Conservation (phyloP, 352 stramenopile species). For the Globisporangium heterothallicum region DNA sequence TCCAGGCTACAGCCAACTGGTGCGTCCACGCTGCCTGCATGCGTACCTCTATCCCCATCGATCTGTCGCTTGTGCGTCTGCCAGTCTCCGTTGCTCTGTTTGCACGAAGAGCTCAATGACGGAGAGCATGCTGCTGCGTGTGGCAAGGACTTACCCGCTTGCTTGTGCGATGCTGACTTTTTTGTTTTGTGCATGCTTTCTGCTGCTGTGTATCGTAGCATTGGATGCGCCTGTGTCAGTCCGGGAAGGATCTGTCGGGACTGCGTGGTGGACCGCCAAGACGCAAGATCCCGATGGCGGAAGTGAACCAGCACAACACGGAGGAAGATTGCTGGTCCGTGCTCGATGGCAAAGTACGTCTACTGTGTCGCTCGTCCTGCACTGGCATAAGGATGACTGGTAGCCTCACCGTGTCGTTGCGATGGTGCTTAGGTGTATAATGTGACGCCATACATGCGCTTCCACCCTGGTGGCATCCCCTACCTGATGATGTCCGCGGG, state of each 20-base stretch:
- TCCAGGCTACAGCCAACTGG: slow-evolving; percentile 90
- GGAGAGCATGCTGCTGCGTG: no score
- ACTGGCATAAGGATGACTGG: no score
- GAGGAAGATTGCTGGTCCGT: slow-evolving; percentile 93
- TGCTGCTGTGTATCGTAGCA: no score
- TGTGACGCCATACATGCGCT: slow-evolving; percentile 95
- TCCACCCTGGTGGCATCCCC: slow-evolving; percentile 94
- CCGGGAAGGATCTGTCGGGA: slow-evolving; percentile 82
- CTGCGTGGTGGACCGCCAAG: slow-evolving; percentile 48
- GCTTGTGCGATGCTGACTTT: slow-evolving; percentile 5
- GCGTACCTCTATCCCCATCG: not conserved
- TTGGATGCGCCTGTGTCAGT: slow-evolving; percentile 89
- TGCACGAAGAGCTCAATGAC: not conserved
- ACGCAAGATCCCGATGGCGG: slow-evolving; percentile 66
- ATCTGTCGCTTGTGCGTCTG: not conserved
- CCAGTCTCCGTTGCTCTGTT: not conserved
- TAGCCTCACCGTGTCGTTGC: not conserved
- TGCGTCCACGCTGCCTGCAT: slow-evolving; percentile 13
- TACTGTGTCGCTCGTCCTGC: no score
- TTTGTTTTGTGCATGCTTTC: not conserved
- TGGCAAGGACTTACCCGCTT: not conserved
- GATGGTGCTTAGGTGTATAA: slow-evolving; percentile 78
- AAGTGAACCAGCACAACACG: slow-evolving; percentile 86
- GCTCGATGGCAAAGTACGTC: slow-evolving; percentile 87
- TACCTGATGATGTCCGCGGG: slow-evolving; percentile 91